A percentile compares a stretch with the other conserved stretches of the same genome.
Conservation (phyloP, 805 yeast genomes). For the Candida montana region DNA sequence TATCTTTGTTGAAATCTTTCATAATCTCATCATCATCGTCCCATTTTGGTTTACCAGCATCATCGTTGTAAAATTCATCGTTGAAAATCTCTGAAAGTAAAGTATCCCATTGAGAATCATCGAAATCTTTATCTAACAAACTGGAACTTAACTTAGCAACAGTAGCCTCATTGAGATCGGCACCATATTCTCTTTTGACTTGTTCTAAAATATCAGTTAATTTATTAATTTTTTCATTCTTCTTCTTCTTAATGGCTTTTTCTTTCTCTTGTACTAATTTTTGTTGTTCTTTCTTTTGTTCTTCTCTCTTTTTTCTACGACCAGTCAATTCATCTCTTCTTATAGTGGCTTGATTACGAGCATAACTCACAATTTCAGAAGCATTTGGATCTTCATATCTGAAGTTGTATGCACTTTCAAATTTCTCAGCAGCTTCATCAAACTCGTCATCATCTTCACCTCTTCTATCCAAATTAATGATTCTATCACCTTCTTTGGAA, state of each 20-base stretch:
- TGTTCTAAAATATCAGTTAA: constrained; percentile 58
- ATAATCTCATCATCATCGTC: constrained; percentile 52
- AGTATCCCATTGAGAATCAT: constrained; percentile 85
- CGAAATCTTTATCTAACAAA: constrained; percentile 81
- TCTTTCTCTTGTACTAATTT: constrained; percentile 51
- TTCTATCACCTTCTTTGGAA: constrained; percentile 61
- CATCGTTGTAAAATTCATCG: constrained; percentile 71
- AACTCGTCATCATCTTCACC: constrained; percentile 72
- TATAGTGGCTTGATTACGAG: constrained; percentile 88
- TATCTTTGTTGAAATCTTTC: constrained; percentile 37
- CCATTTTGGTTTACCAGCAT: constrained; percentile 57
- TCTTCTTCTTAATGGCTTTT: constrained; percentile 61
- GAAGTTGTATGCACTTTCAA: constrained; percentile 91
- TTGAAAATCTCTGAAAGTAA: constrained; percentile 81
- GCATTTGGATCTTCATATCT: constrained; percentile 90
- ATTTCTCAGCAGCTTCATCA: constrained; percentile 86
- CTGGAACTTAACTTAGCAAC: constrained; percentile 67
- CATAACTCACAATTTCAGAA: constrained; percentile 88
- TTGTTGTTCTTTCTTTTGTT: constrained; percentile 48
- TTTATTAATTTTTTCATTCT: constrained; percentile 69
- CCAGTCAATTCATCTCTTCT: constrained; percentile 72
- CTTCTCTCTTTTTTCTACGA: constrained; percentile 79
- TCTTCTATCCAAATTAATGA: constrained; percentile 41
- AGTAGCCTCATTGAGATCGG: constrained; percentile 48
- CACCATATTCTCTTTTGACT: constrained; percentile 38